These are phyloP conservation scores for Paraphysoderma sedebokerense DNA, from an alignment of 371 early-diverging fungal genomes.

Conservation along the genomic window DNA sequence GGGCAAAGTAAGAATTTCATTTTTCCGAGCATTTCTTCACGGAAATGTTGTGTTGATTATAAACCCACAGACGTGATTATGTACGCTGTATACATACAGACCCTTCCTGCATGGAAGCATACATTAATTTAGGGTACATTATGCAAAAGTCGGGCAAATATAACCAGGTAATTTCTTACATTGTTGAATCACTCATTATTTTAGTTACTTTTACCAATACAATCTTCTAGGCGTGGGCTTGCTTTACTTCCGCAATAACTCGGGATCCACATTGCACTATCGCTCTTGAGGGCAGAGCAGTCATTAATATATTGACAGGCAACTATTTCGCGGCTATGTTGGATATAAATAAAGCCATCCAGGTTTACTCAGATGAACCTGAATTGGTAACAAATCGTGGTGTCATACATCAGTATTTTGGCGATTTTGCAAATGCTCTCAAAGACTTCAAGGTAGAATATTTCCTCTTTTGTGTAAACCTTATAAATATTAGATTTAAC, in stretches of 20 bases:
- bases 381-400: slow-evolving; percentile 26
- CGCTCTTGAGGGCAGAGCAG: slow-evolving; percentile 26
- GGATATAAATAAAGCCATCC: slow-evolving; percentile 24
- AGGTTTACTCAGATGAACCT: slow-evolving; percentile 14
- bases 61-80: slow-evolving; percentile 18
- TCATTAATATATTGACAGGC: slow-evolving; percentile 13
- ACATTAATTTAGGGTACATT: slow-evolving; percentile 27
- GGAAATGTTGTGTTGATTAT: not conserved
- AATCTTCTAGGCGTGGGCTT: slow-evolving; percentile 14
- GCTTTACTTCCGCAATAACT: slow-evolving; percentile 20
- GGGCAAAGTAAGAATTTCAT: slow-evolving; percentile 7
- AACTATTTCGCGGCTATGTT: slow-evolving; percentile 26
- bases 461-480: too few species aligned
- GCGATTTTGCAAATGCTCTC: slow-evolving; percentile 19
- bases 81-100: slow-evolving; percentile 20
- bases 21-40: not conserved
- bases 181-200: not conserved
- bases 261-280: slow-evolving; percentile 17
- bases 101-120: slow-evolving; percentile 21
- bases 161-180: slow-evolving; percentile 10
- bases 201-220: not conserved
- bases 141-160: slow-evolving; percentile 14
- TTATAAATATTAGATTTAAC: too few species aligned
- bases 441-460: slow-evolving; percentile 20
- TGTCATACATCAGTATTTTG: slow-evolving; percentile 18